Evolutionary conservation across 768 basidiomycete genomes (phyloP).

Genomic region (Kwoniella pini): DNA sequence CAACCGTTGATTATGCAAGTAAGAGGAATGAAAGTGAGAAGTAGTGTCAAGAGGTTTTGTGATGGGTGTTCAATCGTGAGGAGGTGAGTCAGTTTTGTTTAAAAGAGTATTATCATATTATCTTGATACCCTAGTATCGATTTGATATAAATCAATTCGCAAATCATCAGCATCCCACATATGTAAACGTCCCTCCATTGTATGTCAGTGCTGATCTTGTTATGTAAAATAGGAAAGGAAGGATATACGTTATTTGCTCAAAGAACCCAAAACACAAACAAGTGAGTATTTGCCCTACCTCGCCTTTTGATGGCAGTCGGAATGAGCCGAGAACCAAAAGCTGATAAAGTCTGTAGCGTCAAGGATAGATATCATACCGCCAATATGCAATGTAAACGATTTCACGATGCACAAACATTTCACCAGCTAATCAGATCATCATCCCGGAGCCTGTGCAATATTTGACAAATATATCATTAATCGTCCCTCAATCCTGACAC

Average conservation of each 20-base stretch:
- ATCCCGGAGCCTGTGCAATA: too few relatives aligned
- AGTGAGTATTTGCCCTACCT: constrained; percentile 58
- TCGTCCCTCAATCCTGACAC: too few relatives aligned
- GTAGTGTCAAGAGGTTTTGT: constrained; percentile 91
- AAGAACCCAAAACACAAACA: constrained; percentile 98
- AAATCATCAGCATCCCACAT: too few relatives aligned
- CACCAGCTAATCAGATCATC: too few relatives aligned
- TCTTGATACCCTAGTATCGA: too few relatives aligned
- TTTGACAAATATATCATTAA: too few relatives aligned
- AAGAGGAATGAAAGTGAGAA: constrained; percentile 90
- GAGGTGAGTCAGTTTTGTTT: too few relatives aligned
- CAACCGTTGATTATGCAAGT: constrained; percentile 24
- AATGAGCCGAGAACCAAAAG: not conserved
- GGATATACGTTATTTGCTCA: constrained; percentile 86
- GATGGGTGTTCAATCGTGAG: constrained; percentile 86
- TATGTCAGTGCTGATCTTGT: not conserved
- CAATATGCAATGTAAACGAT: not conserved
- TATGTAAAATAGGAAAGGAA: constrained; percentile 65
- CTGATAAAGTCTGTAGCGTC: not conserved
- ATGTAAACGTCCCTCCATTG: too few relatives aligned
- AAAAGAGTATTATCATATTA: too few relatives aligned
- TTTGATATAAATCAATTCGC: too few relatives aligned
- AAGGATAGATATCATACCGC: constrained; percentile 9
- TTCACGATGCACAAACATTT: not conserved
- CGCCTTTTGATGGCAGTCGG: not conserved